Evolutionary conservation across 257 asterid species (phyloP).

Genomic region (Ajuga chamaepitys): DNA sequence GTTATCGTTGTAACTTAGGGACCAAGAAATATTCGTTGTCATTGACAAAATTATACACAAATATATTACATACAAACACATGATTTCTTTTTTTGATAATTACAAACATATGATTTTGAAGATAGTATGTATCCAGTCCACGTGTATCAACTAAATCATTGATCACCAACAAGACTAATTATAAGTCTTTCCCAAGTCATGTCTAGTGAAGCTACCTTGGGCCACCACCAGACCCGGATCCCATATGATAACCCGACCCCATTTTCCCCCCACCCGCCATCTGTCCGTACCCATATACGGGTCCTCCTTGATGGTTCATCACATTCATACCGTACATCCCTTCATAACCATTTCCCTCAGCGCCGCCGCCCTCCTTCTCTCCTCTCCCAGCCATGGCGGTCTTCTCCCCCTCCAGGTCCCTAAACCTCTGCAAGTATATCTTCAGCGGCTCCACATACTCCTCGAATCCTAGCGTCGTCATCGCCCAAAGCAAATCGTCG

Average conservation of each 20-base stretch:
- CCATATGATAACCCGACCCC: conserved; percentile 32
- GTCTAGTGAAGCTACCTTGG: conserved; percentile 27
- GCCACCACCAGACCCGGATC: conserved; percentile 24
- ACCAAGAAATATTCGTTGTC: neutral
- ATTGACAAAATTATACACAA: conserved; percentile 14
- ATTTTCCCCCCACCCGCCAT: conserved; percentile 22
- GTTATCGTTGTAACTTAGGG: too few species aligned
- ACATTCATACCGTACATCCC: conserved; percentile 27
- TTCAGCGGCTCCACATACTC: conserved; percentile 58
- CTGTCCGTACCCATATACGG: conserved; percentile 31
- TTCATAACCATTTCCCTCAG: conserved; percentile 23
- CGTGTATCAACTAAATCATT: conserved; percentile 11
- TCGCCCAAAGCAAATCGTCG: conserved; percentile 64
- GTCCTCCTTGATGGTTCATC: conserved; percentile 32
- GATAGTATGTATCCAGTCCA: neutral
- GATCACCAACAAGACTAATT: too few species aligned
- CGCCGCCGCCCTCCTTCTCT: conserved; percentile 21
- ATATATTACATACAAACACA: neutral
- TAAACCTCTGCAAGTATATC: conserved; percentile 52
- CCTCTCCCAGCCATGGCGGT: conserved; percentile 40
- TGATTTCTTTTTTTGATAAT: too few species aligned
- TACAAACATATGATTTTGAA: neutral
- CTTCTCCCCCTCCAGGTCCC: conserved; percentile 64
- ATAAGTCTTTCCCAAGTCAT: neutral
- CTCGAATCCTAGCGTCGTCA: conserved; percentile 70